Conservation (phyloP, 495 filamentous ascomycete species). For the Aspergillus funiculosus region DNA sequence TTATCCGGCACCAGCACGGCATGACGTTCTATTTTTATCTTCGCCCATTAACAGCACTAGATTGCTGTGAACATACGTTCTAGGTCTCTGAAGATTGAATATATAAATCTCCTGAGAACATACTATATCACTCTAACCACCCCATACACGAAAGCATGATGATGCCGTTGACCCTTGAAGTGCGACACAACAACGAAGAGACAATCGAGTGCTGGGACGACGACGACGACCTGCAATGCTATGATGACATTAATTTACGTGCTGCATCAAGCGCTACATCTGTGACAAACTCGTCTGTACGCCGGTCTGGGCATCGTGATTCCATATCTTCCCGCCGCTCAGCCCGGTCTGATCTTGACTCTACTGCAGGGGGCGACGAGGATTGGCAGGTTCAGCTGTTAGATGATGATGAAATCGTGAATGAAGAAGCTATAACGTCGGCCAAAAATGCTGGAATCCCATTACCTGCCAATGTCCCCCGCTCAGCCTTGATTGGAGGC, state of each 20-base stretch:
- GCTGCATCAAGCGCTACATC: slow-evolving; percentile 57
- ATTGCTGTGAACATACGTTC: slow-evolving; percentile 22
- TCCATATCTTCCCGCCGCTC: slow-evolving; percentile 74
- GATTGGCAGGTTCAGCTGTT: slow-evolving; percentile 78
- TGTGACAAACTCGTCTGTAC: slow-evolving; percentile 43
- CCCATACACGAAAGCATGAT: slow-evolving; percentile 26
- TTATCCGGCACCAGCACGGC: slow-evolving; percentile 21
- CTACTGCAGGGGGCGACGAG: slow-evolving; percentile 65
- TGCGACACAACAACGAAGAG: slow-evolving; percentile 49
- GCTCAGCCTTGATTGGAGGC: slow-evolving; percentile 87
- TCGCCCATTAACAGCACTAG: slow-evolving; percentile 21
- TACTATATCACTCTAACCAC: not conserved
- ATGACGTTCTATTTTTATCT: slow-evolving; percentile 30
- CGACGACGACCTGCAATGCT: slow-evolving; percentile 70
- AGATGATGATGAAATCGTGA: slow-evolving; percentile 72
- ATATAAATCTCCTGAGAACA: slow-evolving; percentile 1
- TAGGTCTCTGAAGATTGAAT: slow-evolving; percentile 7
- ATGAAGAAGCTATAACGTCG: slow-evolving; percentile 75
- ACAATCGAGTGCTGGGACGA: slow-evolving; percentile 85
- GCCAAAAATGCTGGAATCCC: slow-evolving; percentile 88
- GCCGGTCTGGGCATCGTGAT: slow-evolving; percentile 56
- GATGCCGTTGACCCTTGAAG: slow-evolving; percentile 54
- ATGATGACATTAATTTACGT: slow-evolving; percentile 63
- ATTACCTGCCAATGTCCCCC: slow-evolving; percentile 81
- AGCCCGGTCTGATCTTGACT: slow-evolving; percentile 73